Base-by-base conservation (phyloP, 2,329 filamentous ascomycete species). In the Fonsecaea monophora region DNA sequence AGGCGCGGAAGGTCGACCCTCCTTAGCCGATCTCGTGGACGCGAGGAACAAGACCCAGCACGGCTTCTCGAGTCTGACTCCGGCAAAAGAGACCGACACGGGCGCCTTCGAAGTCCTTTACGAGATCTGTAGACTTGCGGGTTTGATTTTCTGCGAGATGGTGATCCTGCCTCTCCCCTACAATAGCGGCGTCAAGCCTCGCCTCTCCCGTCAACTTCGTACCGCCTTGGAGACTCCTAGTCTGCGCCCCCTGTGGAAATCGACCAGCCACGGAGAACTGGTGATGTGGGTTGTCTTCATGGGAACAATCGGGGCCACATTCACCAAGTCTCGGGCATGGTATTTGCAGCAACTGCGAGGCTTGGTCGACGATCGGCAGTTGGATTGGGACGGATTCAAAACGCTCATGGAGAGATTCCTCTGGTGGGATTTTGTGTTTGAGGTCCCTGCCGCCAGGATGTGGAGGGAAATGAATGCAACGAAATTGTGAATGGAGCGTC, bases 371-470 rank as follows among this genome's bases (percentile, higher is more conserved):
- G 2, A 37, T 9, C 35, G 10, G n/a, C 32, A 35, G 18, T 4
- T 57, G 34, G 54, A 57, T 9, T 57, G 54, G 54, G 7, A 37
- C 35, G 35, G 54, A 37, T 57, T 37, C 35, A 57, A 38, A 40
- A 13, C 10, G 32, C 18, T 57, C 18, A 57, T 57, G 54, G 15
- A 37, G 35, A 57, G 34, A 37, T 57, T 57, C 18, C 54, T 57
- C 18, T 57, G 54, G 54, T 57, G 54, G 54, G 35, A 57, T n/a
- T 57, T 57, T 25, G 21, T 32, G 35, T 40, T 57, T 15, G 54
- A 57, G 40, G 54, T 21, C 54, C 54, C 54, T 10, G 35, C 35
- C 32, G 54, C 34, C 3, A 57, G 35, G 18, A 57, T 57, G 25
- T 57, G 54, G 54, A 57, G 40, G 15, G 53, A 54, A 9, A 54